Percentiles rank a stretch among this genome's conserved stretches.
Evolutionary conservation across 1,284 basidiomycete species (phyloP).

Genomic region (Trichosporon sp.): DNA sequence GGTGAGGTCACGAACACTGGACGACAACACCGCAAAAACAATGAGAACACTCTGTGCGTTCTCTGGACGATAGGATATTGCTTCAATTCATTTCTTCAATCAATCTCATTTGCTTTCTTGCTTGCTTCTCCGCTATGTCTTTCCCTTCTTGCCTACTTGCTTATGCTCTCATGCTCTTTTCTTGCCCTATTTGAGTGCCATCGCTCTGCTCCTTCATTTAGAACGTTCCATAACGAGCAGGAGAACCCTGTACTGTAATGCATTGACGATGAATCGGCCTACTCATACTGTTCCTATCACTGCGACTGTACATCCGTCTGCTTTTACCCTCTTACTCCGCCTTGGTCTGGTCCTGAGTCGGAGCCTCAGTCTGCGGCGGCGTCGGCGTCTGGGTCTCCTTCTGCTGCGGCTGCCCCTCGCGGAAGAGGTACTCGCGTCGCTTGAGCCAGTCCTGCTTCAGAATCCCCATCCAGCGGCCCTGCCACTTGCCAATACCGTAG

Average conservation of each 20-base stretch:
- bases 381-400: neutral
- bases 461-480: conserved; percentile 20
- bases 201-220: neutral
- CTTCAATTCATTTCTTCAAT: neutral
- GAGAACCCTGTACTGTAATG: conserved; percentile 1
- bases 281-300: neutral
- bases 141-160: too few relatives aligned
- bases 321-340: too few relatives aligned
- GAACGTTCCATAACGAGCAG: conserved; percentile 1
- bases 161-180: neutral
- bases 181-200: neutral
- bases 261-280: neutral
- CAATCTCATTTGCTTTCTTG: neutral
- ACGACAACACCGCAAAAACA: neutral
- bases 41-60: neutral
- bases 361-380: neutral
- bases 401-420: conserved; percentile 1
- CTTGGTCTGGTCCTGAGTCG: neutral
- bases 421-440: neutral
- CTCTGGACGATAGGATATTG: neutral
- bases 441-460: conserved; percentile 2
- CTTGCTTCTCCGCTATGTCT: too few relatives aligned
- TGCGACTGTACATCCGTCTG: too few relatives aligned
- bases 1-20: neutral
- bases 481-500: conserved; percentile 15